These are phyloP conservation scores for Salicornia ramosissima DNA, from an alignment of 148 eudicot species.

Conservation along the genomic window DNA sequence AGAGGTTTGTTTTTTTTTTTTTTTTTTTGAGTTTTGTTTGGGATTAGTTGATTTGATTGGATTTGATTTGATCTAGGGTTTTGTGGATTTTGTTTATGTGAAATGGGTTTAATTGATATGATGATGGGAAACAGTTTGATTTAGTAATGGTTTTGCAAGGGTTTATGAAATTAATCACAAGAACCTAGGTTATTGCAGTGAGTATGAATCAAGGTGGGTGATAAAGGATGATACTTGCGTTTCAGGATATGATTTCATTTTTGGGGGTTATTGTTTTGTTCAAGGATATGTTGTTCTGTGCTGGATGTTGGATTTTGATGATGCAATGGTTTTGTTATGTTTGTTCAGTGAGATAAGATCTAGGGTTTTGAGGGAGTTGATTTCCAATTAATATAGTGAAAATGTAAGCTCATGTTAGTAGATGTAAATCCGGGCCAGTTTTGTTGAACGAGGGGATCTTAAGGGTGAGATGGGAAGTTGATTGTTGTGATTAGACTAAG, in stretches of 20 bases:
- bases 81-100: not conserved
- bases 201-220: not conserved
- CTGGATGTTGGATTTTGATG: not conserved
- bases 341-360: not conserved
- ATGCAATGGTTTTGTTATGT: not conserved
- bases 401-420: not conserved
- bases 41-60: not conserved
- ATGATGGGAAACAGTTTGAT: not conserved
- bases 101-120: not conserved
- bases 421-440: not conserved
- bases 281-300: not conserved
- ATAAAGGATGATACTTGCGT: no score
- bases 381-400: not conserved
- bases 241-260: conserved; percentile 6
- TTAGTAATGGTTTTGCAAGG: no score
- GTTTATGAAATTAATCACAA: no score
- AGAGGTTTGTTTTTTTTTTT: conserved; percentile 51
- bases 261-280: not conserved
- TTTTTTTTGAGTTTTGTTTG: not conserved
- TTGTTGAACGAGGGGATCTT: not conserved
- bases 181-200: no score
- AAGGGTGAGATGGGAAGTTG: not conserved
- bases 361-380: not conserved
- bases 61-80: conserved; percentile 5
- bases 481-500: not conserved